These are phyloP conservation scores for Globisporangium echinulatum DNA, from an alignment of 352 stramenopile species.

Conservation along the genomic window DNA sequence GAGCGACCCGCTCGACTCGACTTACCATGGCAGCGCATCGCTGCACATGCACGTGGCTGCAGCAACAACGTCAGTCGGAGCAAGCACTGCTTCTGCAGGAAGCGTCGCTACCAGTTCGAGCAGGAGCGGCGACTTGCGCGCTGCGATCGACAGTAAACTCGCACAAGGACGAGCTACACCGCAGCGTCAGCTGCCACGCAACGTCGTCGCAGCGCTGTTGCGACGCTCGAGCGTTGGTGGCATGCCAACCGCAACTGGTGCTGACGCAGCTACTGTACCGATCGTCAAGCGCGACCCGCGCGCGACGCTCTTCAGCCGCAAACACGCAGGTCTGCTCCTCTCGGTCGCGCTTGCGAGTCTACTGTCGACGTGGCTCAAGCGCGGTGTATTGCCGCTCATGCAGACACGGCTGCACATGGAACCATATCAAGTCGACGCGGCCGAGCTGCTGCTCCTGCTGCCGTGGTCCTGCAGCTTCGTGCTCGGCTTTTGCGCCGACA, in stretches of 20 bases:
- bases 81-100: no score
- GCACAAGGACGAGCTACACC: neutral
- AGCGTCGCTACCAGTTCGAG: no score
- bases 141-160: neutral
- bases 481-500: constrained; percentile 16
- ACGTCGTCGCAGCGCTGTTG: no score
- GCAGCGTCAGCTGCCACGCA: neutral
- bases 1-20: constrained; percentile 10
- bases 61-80: neutral
- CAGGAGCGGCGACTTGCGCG: no score
- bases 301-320: constrained; percentile 16
- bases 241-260: neutral
- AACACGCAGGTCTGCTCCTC: constrained; percentile 31
- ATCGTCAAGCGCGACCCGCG: neutral
- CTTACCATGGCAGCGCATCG: neutral
- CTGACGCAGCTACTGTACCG: neutral
- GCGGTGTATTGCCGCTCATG: constrained; percentile 34
- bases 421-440: constrained; percentile 28
- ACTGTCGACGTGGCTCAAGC: constrained; percentile 37
- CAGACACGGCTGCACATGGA: constrained; percentile 28
- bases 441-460: constrained; percentile 25
- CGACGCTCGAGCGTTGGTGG: neutral
- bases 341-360: constrained; percentile 32
- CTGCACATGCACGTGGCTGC: neutral
- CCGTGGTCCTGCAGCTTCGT: constrained; percentile 35